phyloP scores from a whole-genome alignment of 768 basidiomycete genomes.

The Pisolithus microcarpus region DNA sequence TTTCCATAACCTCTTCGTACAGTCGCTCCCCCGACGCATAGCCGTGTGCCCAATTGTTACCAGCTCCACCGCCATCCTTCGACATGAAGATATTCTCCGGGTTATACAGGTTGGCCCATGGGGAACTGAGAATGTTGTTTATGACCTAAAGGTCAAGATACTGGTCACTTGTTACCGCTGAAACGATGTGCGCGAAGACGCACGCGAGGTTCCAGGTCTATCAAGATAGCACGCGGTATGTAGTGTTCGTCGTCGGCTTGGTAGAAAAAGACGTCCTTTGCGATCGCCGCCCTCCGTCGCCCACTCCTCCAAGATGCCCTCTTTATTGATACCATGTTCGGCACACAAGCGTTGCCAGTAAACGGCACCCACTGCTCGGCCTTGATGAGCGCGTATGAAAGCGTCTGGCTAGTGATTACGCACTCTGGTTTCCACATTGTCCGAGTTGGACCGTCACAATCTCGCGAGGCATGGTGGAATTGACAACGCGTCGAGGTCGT shows the following conservation, averaged over 20 bases:
- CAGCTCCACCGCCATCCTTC: conserved; percentile 97
- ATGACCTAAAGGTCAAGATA: conserved; percentile 61
- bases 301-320: conserved; percentile 96
- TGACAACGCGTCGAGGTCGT: conserved; percentile 1
- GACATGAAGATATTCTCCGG: conserved; percentile 96
- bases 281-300: conserved; percentile 92
- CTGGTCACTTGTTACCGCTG: neutral
- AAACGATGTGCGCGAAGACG: conserved; percentile 22
- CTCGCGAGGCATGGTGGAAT: conserved; percentile 62
- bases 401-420: conserved; percentile 18
- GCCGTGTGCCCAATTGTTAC: conserved; percentile 98
- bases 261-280: conserved; percentile 99
- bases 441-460: conserved; percentile 81
- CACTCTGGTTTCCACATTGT: conserved; percentile 91
- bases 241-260: conserved; percentile 99
- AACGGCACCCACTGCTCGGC: conserved; percentile 77
- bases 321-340: conserved; percentile 95
- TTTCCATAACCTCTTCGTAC: conserved; percentile 97
- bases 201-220: conserved; percentile 95
- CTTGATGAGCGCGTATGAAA: neutral
- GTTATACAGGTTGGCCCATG: conserved; percentile 87
- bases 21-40: conserved; percentile 84
- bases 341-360: conserved; percentile 98
- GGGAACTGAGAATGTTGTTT: conserved; percentile 84
- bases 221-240: conserved; percentile 91